phyloP scores from a whole-genome alignment of 2,329 filamentous ascomycete genomes.

The Purpureocillium takamizusanense region DNA sequence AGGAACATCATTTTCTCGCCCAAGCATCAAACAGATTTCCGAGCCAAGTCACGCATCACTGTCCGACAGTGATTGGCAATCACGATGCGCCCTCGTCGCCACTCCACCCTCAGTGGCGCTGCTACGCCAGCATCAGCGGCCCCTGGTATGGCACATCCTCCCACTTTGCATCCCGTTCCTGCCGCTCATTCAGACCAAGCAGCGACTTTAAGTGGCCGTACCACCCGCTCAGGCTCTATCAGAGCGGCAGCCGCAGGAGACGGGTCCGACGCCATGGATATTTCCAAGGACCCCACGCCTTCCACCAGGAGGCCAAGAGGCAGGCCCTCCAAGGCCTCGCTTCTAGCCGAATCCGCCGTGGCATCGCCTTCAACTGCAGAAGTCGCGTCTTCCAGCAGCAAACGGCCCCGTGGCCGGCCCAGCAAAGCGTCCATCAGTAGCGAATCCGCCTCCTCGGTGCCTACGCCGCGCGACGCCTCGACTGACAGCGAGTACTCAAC shows the following conservation, averaged over 20 bases:
- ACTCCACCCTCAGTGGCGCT: slow-evolving; percentile 10
- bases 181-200: slow-evolving; percentile 11
- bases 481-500: slow-evolving; percentile 25
- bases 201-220: slow-evolving; percentile 9
- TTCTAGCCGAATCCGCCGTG: slow-evolving; percentile 4
- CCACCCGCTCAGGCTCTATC: slow-evolving; percentile 16
- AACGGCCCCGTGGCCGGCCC: slow-evolving; percentile 7
- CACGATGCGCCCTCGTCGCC: slow-evolving; percentile 21
- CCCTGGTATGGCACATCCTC: slow-evolving; percentile 10
- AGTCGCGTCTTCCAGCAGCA: neutral
- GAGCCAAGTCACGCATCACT: no score
- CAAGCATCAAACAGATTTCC: no score
- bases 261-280: neutral
- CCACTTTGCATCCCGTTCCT: neutral
- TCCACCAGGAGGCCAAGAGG: slow-evolving; percentile 12
- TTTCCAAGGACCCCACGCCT: slow-evolving; percentile 1
- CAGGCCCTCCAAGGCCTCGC: slow-evolving; percentile 11
- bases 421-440: slow-evolving; percentile 12
- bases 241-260: slow-evolving; percentile 5
- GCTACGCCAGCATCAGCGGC: slow-evolving; percentile 7
- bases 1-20: no score
- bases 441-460: slow-evolving; percentile 21
- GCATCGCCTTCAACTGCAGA: slow-evolving; percentile 4
- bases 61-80: neutral
- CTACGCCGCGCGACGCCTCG: slow-evolving; percentile 18